Percentiles rank a stretch among this genome's conserved stretches.
These are phyloP conservation scores for Plantago ovata DNA, from an alignment of 257 asterid species.

Conservation along the genomic window DNA sequence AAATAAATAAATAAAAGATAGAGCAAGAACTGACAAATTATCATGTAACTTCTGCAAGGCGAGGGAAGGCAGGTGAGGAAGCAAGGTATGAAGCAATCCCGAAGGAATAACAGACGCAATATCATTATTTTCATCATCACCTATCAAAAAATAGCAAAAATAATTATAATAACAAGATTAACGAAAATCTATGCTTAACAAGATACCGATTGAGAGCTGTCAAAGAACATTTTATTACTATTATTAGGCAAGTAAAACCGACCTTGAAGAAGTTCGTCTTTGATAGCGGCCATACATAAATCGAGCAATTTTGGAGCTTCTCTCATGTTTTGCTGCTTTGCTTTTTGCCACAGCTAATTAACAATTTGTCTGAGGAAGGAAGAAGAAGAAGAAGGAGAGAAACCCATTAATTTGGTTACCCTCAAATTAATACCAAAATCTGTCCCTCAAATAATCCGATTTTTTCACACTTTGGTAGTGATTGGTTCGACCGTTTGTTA, in stretches of 20 bases:
- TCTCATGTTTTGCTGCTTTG: slow-evolving; percentile 21
- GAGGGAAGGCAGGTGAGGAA: slow-evolving; percentile 64
- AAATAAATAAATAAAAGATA: neutral
- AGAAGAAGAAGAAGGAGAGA: no score
- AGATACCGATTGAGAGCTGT: neutral
- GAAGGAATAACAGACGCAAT: slow-evolving; percentile 47
- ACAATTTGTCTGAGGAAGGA: no score
- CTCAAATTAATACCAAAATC: no score
- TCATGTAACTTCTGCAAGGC: slow-evolving; percentile 61
- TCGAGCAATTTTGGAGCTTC: slow-evolving; percentile 47
- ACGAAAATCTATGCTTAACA: neutral
- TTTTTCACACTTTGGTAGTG: no score
- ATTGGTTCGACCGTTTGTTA: no score
- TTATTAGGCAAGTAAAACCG: neutral
- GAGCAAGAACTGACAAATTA: slow-evolving; percentile 39
- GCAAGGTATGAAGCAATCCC: slow-evolving; percentile 52
- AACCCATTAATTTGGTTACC: no score
- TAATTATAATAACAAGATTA: neutral
- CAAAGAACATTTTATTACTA: neutral
- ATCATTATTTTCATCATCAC: slow-evolving; percentile 32
- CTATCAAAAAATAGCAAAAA: slow-evolving; percentile 24
- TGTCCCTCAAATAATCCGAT: no score
- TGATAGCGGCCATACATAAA: slow-evolving; percentile 48
- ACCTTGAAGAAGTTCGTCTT: slow-evolving; percentile 56
- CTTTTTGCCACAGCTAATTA: no score